phyloP scores from a whole-genome alignment of 805 yeast species.

The Cyberlindnera mississippiensis region DNA sequence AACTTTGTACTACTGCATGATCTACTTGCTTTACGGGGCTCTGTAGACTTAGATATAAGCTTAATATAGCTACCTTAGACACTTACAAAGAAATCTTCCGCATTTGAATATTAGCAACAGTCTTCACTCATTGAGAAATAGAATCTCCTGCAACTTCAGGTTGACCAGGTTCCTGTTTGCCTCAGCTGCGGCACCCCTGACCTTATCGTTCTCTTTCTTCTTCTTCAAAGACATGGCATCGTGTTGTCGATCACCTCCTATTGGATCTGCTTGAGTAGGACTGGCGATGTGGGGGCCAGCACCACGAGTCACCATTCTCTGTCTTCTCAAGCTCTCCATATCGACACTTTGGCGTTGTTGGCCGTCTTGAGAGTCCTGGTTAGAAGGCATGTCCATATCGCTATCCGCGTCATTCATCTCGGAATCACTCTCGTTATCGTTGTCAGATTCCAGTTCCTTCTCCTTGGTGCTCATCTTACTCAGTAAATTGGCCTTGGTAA shows the following conservation, averaged over 20 bases:
- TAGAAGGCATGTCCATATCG: conserved; percentile 16
- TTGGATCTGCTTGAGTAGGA: conserved; percentile 4
- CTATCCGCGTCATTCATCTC: conserved; percentile 28
- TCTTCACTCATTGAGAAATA: conserved; percentile 23
- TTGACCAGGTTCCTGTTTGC: conserved; percentile 24
- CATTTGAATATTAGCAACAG: not conserved
- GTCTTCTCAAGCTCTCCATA: too few species aligned
- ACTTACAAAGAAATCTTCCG: too few species aligned
- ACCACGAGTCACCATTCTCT: not conserved
- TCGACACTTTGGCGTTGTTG: not conserved
- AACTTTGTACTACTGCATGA: too few species aligned
- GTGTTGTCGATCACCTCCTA: not conserved
- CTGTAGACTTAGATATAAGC: too few species aligned
- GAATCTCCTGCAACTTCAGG: conserved; percentile 25
- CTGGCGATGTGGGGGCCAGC: not conserved
- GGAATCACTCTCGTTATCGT: conserved; percentile 19
- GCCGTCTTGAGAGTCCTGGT: conserved; percentile 9
- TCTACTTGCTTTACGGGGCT: too few species aligned
- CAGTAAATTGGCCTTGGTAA: conserved; percentile 21
- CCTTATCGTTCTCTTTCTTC: conserved; percentile 6
- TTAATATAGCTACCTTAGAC: too few species aligned
- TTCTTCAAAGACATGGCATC: conserved; percentile 6
- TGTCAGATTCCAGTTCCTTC: conserved; percentile 19
- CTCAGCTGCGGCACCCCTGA: conserved; percentile 19
- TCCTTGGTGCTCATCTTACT: conserved; percentile 16